These are phyloP conservation scores for Pseudotsuga menziesii DNA, from an alignment of 75 land plant genomes.

Conservation along the genomic window DNA sequence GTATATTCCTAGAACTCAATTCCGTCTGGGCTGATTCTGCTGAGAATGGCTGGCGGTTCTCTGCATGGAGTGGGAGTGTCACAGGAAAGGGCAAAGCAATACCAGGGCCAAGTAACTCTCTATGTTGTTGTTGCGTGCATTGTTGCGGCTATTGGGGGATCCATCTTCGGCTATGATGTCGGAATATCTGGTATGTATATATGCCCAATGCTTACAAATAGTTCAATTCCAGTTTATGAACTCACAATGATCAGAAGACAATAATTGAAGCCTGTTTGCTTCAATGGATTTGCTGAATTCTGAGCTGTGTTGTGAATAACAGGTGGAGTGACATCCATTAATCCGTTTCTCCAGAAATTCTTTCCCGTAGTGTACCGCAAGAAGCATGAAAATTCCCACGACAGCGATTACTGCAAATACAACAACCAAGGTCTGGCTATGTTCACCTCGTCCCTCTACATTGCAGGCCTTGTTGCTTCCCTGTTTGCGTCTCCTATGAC, in stretches of 20 bases:
- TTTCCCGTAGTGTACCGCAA: constrained; percentile 59
- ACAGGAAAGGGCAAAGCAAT: constrained; percentile 46
- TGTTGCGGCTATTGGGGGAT: constrained; percentile 62
- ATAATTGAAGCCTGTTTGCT: too few relatives aligned
- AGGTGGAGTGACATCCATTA: constrained; percentile 94
- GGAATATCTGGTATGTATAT: constrained; percentile 56
- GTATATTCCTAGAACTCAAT: too few relatives aligned
- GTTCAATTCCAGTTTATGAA: too few relatives aligned
- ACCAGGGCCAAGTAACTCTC: constrained; percentile 45
- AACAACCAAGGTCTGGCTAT: constrained; percentile 78
- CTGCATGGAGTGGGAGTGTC: constrained; percentile 26
- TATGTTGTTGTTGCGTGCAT: constrained; percentile 57
- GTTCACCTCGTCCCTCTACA: constrained; percentile 81
- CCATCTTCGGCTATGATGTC: constrained; percentile 71
- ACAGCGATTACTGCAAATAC: constrained; percentile 85
- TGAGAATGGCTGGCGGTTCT: constrained; percentile 41
- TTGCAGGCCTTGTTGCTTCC: constrained; percentile 73
- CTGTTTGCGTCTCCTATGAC: constrained; percentile 68
- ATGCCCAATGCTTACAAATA: too few relatives aligned
- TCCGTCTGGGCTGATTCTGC: too few relatives aligned
- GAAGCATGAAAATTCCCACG: constrained; percentile 33
- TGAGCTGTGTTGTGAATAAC: neutral
- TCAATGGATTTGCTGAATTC: too few relatives aligned
- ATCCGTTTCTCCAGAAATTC: constrained; percentile 77
- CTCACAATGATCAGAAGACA: too few relatives aligned